Evolutionary conservation across 306 rosid species (phyloP), one percentile per base, ranked within the genome.

Genomic region (Quercus wislizeni): DNA sequence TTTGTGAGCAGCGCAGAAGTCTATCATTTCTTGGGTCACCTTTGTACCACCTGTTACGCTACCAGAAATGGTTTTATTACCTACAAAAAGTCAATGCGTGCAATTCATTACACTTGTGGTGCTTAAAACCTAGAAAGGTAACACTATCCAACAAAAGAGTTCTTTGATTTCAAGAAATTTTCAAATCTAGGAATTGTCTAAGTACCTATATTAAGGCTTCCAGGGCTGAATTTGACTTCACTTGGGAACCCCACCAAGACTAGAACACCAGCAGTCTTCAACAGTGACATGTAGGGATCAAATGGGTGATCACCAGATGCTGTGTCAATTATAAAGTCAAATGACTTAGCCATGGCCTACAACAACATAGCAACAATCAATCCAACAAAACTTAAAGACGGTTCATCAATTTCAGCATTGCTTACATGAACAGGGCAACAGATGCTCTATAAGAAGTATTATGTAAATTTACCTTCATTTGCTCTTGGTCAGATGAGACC

Each of bases 251-350:
- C 97, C 80, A 91, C 93, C 33, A 94, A 77, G 72, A 79, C 93
- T 6, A 91, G 72, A 82, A 82, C 85, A 69, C 96, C 94, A 46
- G 57, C 74, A 46, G 84, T 81, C 90, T 92, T 94, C 87, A 94
- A 75, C 27, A 89, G 76, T 51, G 92, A 71, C 96, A 93, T 82
- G 84, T 91, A 93, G 64, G 91, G 91, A 88, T 93, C 97, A 86
- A 92, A 90, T 1, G 87, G 88, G 67, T 94, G 98, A 86, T 91
- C 92, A 78, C 98, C 98, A 46, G 97, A 92, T 30, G 97, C 94
- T 23, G 97, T 82, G 83, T 92, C 97, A 57, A 94, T 33, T 43
- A 94, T 83, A 38, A 91, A 94, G 86, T 94, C 97, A 5, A 89
- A 77, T 1, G 97, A 87, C 78, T 85, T 90, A 6, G 90, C 82